A percentile compares a stretch with the other conserved stretches of the same genome.
Conservation (phyloP, 2,329 filamentous ascomycete genomes). For the Phyllosticta paracitricarpa region DNA sequence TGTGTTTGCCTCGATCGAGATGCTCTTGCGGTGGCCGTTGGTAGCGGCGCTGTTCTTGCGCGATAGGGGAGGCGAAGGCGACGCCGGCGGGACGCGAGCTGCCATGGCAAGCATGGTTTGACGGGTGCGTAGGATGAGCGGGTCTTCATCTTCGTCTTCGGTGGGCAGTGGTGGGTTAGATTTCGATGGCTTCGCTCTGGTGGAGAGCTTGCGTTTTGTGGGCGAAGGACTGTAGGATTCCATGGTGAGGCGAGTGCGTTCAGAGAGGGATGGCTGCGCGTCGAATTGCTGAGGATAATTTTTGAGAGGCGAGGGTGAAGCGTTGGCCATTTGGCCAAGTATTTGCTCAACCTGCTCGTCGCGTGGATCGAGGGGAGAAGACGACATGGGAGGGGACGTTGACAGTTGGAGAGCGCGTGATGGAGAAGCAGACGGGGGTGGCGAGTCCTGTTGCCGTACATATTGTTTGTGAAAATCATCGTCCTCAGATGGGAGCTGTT, state of each 20-base stretch:
- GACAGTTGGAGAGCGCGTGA: background rate
- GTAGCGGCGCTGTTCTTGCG: background rate
- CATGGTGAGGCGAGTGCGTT: constrained; percentile 39
- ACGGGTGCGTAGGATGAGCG: constrained; percentile 63
- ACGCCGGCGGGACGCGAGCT: constrained; percentile 9
- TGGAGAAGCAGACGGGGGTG: background rate
- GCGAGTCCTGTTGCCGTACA: background rate
- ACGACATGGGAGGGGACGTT: background rate
- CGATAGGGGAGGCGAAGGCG: constrained; percentile 7
- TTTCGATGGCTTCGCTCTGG: background rate
- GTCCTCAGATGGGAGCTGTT: background rate
- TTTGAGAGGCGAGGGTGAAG: constrained; percentile 32
- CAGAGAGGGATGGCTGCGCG: constrained; percentile 27
- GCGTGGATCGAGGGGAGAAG: background rate
- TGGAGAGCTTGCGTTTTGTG: constrained; percentile 16
- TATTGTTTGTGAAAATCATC: background rate
- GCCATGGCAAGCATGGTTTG: constrained; percentile 64
- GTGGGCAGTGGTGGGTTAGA: constrained; percentile 20
- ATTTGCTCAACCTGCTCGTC: constrained; percentile 27
- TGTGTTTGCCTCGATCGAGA: background rate
- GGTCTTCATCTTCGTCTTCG: constrained; percentile 24
- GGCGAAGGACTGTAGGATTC: constrained; percentile 18
- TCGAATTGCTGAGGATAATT: constrained; percentile 13
- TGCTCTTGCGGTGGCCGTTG: background rate
- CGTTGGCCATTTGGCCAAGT: constrained; percentile 28